These are phyloP conservation scores for Colletotrichum karsti DNA, from an alignment of 2,329 filamentous ascomycete species.

Conservation along the genomic window DNA sequence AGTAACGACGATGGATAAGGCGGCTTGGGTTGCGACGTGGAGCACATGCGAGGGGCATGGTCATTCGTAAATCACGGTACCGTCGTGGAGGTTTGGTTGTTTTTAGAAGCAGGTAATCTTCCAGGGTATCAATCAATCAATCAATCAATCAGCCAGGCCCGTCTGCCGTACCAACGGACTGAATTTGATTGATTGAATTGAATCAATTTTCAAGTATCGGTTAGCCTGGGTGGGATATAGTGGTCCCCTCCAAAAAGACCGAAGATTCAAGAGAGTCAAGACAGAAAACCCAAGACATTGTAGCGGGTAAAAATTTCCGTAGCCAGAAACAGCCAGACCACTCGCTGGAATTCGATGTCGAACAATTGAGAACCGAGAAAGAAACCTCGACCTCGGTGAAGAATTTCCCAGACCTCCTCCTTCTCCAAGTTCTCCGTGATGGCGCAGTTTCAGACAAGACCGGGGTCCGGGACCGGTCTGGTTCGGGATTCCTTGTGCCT, in stretches of 20 bases:
- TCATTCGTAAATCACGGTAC: background rate
- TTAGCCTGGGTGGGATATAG: background rate
- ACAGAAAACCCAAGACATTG: background rate
- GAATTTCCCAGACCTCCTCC: background rate
- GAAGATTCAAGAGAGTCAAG: too few species aligned
- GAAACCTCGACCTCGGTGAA: background rate
- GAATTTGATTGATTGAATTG: background rate
- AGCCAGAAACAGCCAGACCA: background rate
- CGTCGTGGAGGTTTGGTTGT: background rate
- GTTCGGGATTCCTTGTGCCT: conserved; percentile 9
- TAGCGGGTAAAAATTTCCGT: background rate
- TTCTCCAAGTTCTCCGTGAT: conserved; percentile 15
- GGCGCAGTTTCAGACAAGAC: conserved; percentile 26
- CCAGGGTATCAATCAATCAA: background rate
- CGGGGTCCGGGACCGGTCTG: conserved; percentile 12
- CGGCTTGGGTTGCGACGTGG: conserved; percentile 14
- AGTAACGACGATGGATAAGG: conserved; percentile 1
- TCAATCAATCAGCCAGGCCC: background rate
- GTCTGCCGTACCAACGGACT: background rate
- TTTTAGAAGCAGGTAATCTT: conserved; percentile 20
- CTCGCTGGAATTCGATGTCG: background rate
- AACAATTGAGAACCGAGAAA: too few species aligned
- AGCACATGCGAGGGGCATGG: background rate
- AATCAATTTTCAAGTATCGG: background rate
- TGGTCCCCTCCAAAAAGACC: background rate